These are phyloP conservation scores for Mycena crocata DNA, from an alignment of 768 basidiomycete species.

Conservation along the genomic window DNA sequence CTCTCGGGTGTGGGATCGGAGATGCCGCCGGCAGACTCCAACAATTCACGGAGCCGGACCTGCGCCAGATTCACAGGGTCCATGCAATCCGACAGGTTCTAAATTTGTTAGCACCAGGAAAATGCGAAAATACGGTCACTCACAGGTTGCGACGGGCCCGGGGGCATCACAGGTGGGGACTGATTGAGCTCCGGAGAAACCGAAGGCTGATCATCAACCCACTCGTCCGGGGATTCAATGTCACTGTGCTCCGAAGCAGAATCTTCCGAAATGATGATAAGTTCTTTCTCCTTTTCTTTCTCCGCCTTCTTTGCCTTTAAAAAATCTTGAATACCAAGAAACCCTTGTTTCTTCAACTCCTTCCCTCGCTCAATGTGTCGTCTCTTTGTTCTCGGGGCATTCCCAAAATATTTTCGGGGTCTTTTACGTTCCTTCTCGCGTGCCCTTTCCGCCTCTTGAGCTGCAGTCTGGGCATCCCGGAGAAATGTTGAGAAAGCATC, in stretches of 20 bases:
- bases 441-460: background rate
- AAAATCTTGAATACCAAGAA: background rate
- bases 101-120: too few species aligned
- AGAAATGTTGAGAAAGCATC: background rate
- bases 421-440: background rate
- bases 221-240: too few species aligned
- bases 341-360: background rate
- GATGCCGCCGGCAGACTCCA: constrained; percentile 1
- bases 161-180: too few species aligned
- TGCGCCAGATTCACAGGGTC: constrained; percentile 17
- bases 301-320: background rate
- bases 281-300: background rate
- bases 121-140: too few species aligned
- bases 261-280: too few species aligned
- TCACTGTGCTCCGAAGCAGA: too few species aligned
- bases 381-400: background rate
- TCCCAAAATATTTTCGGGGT: background rate
- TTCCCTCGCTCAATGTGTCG: background rate
- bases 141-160: too few species aligned
- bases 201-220: too few species aligned
- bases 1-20: constrained; percentile 4
- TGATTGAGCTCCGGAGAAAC: too few species aligned
- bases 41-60: constrained; percentile 11
- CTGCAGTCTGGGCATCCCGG: background rate
- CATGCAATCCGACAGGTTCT: background rate